These are phyloP conservation scores for Cryptosporidium muris DNA, from an alignment of 169 alveolate genomes.

Conservation along the genomic window DNA sequence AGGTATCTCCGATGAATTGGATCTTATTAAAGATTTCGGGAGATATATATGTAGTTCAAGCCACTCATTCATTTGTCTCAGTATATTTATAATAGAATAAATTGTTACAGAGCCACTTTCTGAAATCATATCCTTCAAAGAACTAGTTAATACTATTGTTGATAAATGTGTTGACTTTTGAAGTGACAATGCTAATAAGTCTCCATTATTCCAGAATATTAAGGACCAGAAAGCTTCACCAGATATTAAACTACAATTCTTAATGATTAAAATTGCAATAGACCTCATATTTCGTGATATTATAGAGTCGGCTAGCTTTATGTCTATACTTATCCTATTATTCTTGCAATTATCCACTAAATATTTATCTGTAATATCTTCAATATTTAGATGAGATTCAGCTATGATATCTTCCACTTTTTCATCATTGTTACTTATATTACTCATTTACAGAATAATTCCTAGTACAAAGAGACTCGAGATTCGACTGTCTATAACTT, in stretches of 20 bases:
- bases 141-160: constrained; percentile 17
- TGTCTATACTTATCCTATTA: too few relatives aligned
- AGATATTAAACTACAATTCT: not conserved
- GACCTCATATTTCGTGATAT: too few relatives aligned
- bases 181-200: constrained; percentile 20
- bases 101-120: constrained; percentile 7
- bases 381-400: not conserved
- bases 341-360: too few relatives aligned
- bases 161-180: constrained; percentile 19
- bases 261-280: too few relatives aligned
- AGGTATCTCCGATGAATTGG: not conserved
- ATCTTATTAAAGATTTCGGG: not conserved
- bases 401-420: not conserved
- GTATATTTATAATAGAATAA: not conserved
- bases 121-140: constrained; percentile 1
- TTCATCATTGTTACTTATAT: not conserved
- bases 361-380: too few relatives aligned
- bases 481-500: too few relatives aligned
- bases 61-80: constrained; percentile 12
- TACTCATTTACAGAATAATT: too few relatives aligned
- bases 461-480: too few relatives aligned
- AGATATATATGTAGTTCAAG: not conserved
- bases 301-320: too few relatives aligned
- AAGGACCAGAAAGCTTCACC: constrained; percentile 49
- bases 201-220: constrained; percentile 34